Conservation (phyloP, 2,329 filamentous ascomycete genomes). For the Cladosporium colombiae region DNA sequence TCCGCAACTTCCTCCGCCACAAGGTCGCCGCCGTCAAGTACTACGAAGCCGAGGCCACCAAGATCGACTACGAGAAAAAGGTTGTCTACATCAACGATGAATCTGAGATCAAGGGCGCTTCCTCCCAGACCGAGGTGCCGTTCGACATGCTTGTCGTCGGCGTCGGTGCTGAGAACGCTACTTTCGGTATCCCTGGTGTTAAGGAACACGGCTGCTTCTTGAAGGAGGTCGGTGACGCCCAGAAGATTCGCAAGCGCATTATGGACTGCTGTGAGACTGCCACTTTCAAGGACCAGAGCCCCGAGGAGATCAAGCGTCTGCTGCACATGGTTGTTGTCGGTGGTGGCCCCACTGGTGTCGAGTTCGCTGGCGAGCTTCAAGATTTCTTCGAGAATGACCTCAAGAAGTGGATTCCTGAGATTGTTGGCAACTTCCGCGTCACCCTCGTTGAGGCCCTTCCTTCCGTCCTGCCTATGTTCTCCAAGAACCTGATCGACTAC, state of each 20-base stretch:
- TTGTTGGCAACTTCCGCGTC: constrained; percentile 92
- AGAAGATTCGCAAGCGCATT: constrained; percentile 95
- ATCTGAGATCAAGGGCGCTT: constrained; percentile 86
- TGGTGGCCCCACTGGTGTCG: constrained; percentile 93
- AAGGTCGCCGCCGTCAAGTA: constrained; percentile 93
- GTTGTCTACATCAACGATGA: constrained; percentile 87
- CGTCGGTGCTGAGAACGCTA: constrained; percentile 97
- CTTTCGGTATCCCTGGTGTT: constrained; percentile 94
- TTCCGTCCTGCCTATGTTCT: constrained; percentile 94
- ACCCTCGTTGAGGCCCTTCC: constrained; percentile 96
- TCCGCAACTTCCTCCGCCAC: constrained; percentile 91
- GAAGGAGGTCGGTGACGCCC: constrained; percentile 96
- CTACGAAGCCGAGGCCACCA: constrained; percentile 96
- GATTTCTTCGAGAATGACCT: constrained; percentile 99
- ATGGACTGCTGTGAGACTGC: constrained; percentile 99
- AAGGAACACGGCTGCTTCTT: constrained; percentile 95
- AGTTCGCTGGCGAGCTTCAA: constrained; percentile 96
- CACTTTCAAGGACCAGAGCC: constrained; percentile 92
- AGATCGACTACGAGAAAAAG: constrained; percentile 90
- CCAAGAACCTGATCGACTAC: constrained; percentile 98
- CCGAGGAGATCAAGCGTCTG: constrained; percentile 86
- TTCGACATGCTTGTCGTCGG: constrained; percentile 99
- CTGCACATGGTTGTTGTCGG: constrained; percentile 91
- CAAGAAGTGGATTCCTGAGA: constrained; percentile 96
- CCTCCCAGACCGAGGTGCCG: constrained; percentile 80